These are phyloP conservation scores for Monosporascus sp. DNA, from an alignment of 2,329 filamentous ascomycete genomes.

Conservation along the genomic window DNA sequence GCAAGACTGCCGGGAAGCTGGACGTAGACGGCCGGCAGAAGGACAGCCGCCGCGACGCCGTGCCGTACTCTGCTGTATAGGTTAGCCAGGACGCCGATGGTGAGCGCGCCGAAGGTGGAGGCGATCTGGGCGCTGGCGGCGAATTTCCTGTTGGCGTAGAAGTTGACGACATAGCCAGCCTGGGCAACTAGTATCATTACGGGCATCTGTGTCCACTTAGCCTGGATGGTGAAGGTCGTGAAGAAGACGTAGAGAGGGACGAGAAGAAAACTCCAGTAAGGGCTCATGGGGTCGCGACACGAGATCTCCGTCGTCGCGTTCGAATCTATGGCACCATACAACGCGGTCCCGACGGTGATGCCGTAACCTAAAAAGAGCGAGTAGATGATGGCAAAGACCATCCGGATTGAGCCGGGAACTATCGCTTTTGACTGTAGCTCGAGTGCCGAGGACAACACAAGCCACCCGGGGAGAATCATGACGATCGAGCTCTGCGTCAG, in stretches of 20 bases:
- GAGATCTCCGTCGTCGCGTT: constrained; percentile 30
- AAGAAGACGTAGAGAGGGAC: constrained; percentile 70
- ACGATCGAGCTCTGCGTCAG: constrained; percentile 61
- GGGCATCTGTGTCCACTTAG: constrained; percentile 74
- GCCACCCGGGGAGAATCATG: constrained; percentile 60
- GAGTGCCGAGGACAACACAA: constrained; percentile 46
- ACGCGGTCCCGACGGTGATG: constrained; percentile 47
- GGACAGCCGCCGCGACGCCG: constrained; percentile 43
- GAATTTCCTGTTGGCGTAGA: constrained; percentile 63
- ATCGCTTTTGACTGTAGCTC: constrained; percentile 66
- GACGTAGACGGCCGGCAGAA: constrained; percentile 44
- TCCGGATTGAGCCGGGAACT: constrained; percentile 65
- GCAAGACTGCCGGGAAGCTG: constrained; percentile 45
- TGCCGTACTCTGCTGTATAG: constrained; percentile 60
- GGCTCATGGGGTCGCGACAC: constrained; percentile 24
- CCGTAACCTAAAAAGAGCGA: constrained; percentile 68
- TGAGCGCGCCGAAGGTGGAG: constrained; percentile 71
- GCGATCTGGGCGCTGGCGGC: constrained; percentile 66
- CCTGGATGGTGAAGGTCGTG: constrained; percentile 72
- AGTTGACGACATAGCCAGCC: constrained; percentile 71
- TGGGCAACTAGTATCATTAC: constrained; percentile 71
- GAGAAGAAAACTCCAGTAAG: constrained; percentile 58
- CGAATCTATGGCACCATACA: constrained; percentile 40
- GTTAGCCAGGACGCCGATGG: constrained; percentile 72
- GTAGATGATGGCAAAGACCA: constrained; percentile 72